Evolutionary conservation across 257 asterid species (phyloP).

Genomic region (Petrea volubilis): DNA sequence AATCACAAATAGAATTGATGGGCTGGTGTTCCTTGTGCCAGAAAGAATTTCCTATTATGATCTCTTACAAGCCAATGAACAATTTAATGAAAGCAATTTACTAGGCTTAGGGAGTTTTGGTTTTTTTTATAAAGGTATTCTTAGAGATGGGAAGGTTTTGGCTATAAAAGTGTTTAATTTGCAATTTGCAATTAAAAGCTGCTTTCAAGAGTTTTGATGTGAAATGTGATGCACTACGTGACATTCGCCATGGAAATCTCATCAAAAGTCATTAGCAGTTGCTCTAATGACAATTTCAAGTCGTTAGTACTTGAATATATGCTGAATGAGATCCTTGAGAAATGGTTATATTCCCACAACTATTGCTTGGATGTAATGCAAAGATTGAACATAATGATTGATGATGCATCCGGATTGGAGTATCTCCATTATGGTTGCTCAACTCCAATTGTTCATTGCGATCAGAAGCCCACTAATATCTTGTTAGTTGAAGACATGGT

Average conservation of each 20-base stretch:
- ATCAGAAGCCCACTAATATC: too few relatives aligned
- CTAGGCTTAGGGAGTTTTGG: slow-evolving; percentile 32
- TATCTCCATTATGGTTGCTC: too few relatives aligned
- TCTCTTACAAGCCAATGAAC: slow-evolving; percentile 23
- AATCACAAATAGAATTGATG: not conserved
- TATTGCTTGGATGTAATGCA: slow-evolving; percentile 13
- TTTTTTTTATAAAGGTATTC: slow-evolving; percentile 23
- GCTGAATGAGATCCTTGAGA: slow-evolving; percentile 42
- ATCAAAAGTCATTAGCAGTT: slow-evolving; percentile 28
- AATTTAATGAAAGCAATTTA: slow-evolving; percentile 23
- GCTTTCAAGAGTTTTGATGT: slow-evolving; percentile 25
- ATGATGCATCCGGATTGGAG: too few relatives aligned
- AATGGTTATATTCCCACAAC: slow-evolving; percentile 27
- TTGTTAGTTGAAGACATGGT: too few relatives aligned
- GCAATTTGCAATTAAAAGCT: slow-evolving; percentile 25
- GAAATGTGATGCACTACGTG: slow-evolving; percentile 34
- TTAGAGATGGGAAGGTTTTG: too few relatives aligned
- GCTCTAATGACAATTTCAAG: slow-evolving; percentile 33
- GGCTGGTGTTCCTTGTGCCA: not conserved
- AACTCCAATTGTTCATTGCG: too few relatives aligned
- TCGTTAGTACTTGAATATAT: slow-evolving; percentile 35
- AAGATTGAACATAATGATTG: slow-evolving; percentile 25
- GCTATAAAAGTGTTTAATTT: too few relatives aligned
- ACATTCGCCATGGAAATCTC: slow-evolving; percentile 39
- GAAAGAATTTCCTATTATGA: slow-evolving; percentile 33